Evolutionary conservation across 2,329 filamentous ascomycete genomes (phyloP), one percentile per base, ranked within the genome.

Genomic region (Aspergillus flavus): DNA sequence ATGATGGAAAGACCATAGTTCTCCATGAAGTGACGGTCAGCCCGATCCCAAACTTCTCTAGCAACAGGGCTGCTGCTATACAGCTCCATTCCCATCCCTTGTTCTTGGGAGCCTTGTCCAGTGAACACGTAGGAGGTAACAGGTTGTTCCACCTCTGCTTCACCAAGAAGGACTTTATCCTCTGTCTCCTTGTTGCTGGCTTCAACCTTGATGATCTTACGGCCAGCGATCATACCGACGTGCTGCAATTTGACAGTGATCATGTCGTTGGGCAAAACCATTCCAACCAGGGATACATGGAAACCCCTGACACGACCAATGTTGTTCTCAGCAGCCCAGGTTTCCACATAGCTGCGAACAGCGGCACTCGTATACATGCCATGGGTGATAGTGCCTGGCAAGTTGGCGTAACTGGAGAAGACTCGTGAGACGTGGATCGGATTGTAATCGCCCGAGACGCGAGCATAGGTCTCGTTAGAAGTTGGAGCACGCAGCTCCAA

Each of bases 51-150:
- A 58, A 99, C 95, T 72, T 97, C 94, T 83, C 93, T 94, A 66
- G 95, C 96, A 23, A 99, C 95, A 43, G 90, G 84, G 77, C 95
- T 98, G 85, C 90, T 96, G 73, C 86, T 91, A 78, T 99, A 99
- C 58, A 99, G 86, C 75, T 98, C 95, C 95, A 99, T 99, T 81
- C 95, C 95, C 95, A 99, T 99, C 66, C 95, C 95, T 79, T 99
- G 95, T 80, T 99, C 95, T 80, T 99, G 96, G 57, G 94, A 97
- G 72, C 95, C 95, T 80, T 99, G 95, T 61, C 95, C 95, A 67
- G 96, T 99, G 81, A 99, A 99, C 71, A 99, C 93, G 74, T 99
- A 99, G 6, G 95, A 90, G 2, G 94, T 96, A 39, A 95, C 93
- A 9, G 96, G 96, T 78, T 99, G 95, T 81, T 99, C 95, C 63